Base-by-base conservation (phyloP, 345 rosid species). In the Lumnitzera racemosa region DNA sequence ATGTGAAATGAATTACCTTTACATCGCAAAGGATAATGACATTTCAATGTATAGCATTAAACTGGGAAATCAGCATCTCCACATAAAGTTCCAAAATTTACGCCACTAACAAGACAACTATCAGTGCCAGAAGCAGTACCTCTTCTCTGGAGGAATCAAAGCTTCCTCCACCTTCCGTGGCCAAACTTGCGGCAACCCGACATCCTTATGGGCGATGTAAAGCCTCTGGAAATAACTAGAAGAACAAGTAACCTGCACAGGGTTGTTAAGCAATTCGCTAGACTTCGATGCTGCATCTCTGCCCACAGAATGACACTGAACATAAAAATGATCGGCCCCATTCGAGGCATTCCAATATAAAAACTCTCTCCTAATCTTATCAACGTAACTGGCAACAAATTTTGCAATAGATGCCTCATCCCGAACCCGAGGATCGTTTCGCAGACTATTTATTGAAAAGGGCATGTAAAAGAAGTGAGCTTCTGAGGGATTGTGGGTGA, bases 101-200 rank as follows among this genome's bases (percentile, higher is more conserved):
- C 53, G 23, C n/a, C 46, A 58, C 13, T 27, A 15, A 51, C 36
- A 66, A 20, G 20, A 47, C 55, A 57, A 46, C 15, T 29, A 51
- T 16, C 53, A 24, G 43, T 63, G 57, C 41, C 41, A 48, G 13
- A 27, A 24, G 47, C 59, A 36, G 20, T 47, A 79, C 80, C 78
- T 72, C 67, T 64, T 36, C 47, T 51, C 56, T 9, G 78, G 83
- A 36, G 80, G 78, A 50, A 16, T 75, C 57, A 75, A 55, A 29
- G 62, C 48, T 2, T 52, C 25, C 64, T 56, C 58, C 24, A 58
- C 55, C 24, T 67, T 61, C 50, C 79, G 70, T 15, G 78, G 79
- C 84, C 84, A 76, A 61, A 80, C 70, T 54, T 76, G 83, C 13
- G 81, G 83, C 15, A 79, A 61, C 47, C 63, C 72, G 24, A 76